Percentiles rank a stretch among this genome's conserved stretches.
Conservation (phyloP, 805 yeast genomes). For the Ogataea salicorniae region DNA sequence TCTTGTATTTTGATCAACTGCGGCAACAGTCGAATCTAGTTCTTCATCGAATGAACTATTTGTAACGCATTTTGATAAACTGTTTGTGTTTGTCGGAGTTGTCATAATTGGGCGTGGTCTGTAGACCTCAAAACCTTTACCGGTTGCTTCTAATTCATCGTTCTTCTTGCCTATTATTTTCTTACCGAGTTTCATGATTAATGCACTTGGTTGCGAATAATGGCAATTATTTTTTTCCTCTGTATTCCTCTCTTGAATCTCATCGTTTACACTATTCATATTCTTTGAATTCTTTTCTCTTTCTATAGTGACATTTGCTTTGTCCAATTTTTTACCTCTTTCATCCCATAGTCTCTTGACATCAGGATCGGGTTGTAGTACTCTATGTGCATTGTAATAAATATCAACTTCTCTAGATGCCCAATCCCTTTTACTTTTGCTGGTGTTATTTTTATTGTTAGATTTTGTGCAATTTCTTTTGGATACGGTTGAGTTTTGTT, state of each 20-base stretch:
- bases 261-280: not conserved
- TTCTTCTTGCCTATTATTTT: not conserved
- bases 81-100: not conserved
- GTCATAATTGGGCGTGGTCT: constrained; percentile 20
- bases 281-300: not conserved
- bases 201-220: not conserved
- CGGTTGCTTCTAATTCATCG: not conserved
- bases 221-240: not conserved
- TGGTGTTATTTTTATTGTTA: constrained; percentile 8
- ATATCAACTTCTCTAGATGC: constrained; percentile 58
- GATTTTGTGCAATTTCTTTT: too few relatives aligned
- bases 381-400: constrained; percentile 39
- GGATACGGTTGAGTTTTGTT: constrained; percentile 1
- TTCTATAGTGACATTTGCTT: constrained; percentile 9
- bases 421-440: constrained; percentile 35
- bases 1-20: too few relatives aligned
- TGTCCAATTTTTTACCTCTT: constrained; percentile 30
- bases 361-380: constrained; percentile 43
- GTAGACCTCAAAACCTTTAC: constrained; percentile 26
- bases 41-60: not conserved
- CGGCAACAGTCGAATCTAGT: not conserved
- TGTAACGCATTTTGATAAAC: too few relatives aligned
- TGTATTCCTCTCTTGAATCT: not conserved
- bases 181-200: not conserved
- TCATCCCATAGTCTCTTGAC: constrained; percentile 48